A percentile compares a stretch with the other conserved stretches of the same genome.
Conservation (phyloP, 2,329 filamentous ascomycete genomes). For the Aureobasidium sp. region DNA sequence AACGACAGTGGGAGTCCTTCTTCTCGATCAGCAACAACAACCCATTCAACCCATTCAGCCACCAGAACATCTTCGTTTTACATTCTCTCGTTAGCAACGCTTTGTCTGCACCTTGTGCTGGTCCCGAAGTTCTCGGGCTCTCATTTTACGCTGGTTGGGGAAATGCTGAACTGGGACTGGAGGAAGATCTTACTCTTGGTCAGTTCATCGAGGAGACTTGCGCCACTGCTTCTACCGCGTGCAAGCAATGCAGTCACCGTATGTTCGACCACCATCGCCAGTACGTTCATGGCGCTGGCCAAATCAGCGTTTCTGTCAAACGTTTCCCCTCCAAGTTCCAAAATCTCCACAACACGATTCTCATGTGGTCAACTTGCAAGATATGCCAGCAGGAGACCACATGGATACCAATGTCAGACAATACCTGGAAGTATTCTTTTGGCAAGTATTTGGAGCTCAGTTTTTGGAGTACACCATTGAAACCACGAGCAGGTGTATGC, state of each 20-base stretch:
- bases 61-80: conserved; percentile 92
- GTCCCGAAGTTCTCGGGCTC: conserved; percentile 82
- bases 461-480: conserved; percentile 86
- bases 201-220: conserved; percentile 93
- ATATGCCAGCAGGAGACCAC: conserved; percentile 85
- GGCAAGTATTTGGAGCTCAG: conserved; percentile 97
- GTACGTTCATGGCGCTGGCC: conserved; percentile 92
- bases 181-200: conserved; percentile 82
- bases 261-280: conserved; percentile 93
- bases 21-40: conserved; percentile 80
- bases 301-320: conserved; percentile 86
- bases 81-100: conserved; percentile 91
- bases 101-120: conserved; percentile 87
- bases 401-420: conserved; percentile 83
- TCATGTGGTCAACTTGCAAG: conserved; percentile 98
- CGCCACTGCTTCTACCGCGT: conserved; percentile 66
- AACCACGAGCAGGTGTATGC: conserved; percentile 67
- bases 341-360: conserved; percentile 65
- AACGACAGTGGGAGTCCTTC: conserved; percentile 92
- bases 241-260: conserved; percentile 74
- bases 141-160: conserved; percentile 86
- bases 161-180: conserved; percentile 60
- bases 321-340: conserved; percentile 60
- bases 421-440: conserved; percentile 96
- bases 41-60: conserved; percentile 88